phyloP scores from a whole-genome alignment of 768 basidiomycete genomes.

The Trametes elegans region DNA sequence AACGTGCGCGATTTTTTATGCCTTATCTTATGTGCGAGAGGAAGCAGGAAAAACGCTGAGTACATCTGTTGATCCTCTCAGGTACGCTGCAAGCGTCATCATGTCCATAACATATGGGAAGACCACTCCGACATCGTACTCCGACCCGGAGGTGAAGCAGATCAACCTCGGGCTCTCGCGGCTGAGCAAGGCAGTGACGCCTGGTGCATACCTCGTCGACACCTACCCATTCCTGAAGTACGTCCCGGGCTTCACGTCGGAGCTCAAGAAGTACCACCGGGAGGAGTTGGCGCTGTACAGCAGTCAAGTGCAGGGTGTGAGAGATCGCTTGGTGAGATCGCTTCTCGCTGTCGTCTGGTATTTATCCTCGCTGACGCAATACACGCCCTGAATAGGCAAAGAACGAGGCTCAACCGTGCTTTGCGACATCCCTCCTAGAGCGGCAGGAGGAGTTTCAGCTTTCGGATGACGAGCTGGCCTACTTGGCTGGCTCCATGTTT shows the following conservation, averaged over 20 bases:
- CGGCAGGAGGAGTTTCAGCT: conserved; percentile 33
- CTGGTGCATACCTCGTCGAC: conserved; percentile 37
- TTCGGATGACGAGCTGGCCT: conserved; percentile 36
- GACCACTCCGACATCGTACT: conserved; percentile 36
- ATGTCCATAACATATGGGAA: conserved; percentile 41
- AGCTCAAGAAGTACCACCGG: conserved; percentile 53
- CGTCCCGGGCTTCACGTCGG: conserved; percentile 60
- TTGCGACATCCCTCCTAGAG: conserved; percentile 38
- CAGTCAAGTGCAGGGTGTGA: conserved; percentile 28
- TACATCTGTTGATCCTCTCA: conserved; percentile 6
- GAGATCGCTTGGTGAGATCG: conserved; percentile 3
- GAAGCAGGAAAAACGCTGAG: too few species aligned
- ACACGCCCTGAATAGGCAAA: conserved; percentile 24
- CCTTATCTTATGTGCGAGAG: too few species aligned
- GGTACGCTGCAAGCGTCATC: conserved; percentile 40
- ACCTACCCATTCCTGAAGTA: conserved; percentile 34
- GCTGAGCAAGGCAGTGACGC: conserved; percentile 36
- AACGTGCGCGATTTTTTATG: conserved; percentile 22
- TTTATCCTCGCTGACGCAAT: background rate
- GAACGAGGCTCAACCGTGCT: conserved; percentile 30
- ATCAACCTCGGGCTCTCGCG: conserved; percentile 35
- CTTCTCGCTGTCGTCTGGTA: background rate
- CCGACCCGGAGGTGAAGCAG: conserved; percentile 34
- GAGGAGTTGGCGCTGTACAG: conserved; percentile 37
- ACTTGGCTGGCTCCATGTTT: conserved; percentile 42